Base-by-base conservation (phyloP, 1,284 basidiomycete species). In the Cerrena zonata region DNA sequence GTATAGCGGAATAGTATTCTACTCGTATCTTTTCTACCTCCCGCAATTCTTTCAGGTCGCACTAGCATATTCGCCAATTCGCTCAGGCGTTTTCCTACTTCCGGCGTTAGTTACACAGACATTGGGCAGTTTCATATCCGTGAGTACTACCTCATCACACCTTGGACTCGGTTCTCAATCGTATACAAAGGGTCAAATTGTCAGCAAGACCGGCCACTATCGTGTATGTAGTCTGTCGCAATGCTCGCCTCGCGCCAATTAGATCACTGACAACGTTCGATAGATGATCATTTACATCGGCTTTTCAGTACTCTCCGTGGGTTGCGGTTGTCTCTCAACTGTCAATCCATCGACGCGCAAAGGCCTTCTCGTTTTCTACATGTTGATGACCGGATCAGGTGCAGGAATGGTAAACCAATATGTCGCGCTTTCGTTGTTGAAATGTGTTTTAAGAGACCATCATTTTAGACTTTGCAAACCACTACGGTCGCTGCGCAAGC, bases 41-140 rank as follows among this genome's bases (percentile, higher is more conserved):
- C 86, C 86, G 0, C 83, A 87, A 54, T 90, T 80, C 63, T 86
- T 87, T 63, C 87, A 90, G 66, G 78, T 88, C 2, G 83, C 79
- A 2, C 68, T 84, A 18, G 82, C 80, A 2, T 84, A 75, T 54
- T 75, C 77, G 5, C 79, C 86, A 0, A 78, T 87, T 36, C 76
- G 76, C 19, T 73, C 73, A 5, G 85, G 83, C 2, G 69, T 84
- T 3, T 78, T 86, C 52, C 71, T 88, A 3, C 74, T 89, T 3
- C 84, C 85, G 0, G 69, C 87, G 18, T 73, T 86, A 19, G 69
- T 85, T 18, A 76, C 78, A 11, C 84, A 87, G 61, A 82, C 83
- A 26, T 58, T 76, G 1, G 70, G 77, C 3, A 80, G 75, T 55
- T 80, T 77, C 69, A 62, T 73, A 15, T 66, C 79, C n/a, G 80